Percentiles rank a stretch among this genome's conserved stretches.
These are phyloP conservation scores for Astrothelium subdiscretum DNA, from an alignment of 495 filamentous ascomycete species.

Conservation along the genomic window DNA sequence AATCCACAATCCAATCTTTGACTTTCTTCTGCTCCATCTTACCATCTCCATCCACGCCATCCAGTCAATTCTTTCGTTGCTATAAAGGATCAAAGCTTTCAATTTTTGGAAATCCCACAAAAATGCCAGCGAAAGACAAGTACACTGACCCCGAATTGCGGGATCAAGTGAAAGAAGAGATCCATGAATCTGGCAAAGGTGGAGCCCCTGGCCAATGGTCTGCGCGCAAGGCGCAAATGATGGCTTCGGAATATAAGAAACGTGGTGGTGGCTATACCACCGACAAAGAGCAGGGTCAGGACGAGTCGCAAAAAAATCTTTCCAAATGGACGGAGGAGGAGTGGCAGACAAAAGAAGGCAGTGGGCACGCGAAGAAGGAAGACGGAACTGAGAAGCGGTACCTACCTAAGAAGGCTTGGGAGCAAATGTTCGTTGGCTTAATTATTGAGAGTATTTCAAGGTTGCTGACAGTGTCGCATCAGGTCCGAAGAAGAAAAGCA, in stretches of 20 bases:
- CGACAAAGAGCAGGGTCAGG: constrained; percentile 31
- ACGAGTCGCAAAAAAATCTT: constrained; percentile 33
- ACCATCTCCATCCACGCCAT: too few relatives aligned
- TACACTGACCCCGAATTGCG: constrained; percentile 38
- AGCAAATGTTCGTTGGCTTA: constrained; percentile 24
- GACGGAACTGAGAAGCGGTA: constrained; percentile 38
- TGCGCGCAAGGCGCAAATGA: constrained; percentile 41
- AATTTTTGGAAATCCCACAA: constrained; percentile 1
- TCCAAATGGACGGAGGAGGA: constrained; percentile 37
- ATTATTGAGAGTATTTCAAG: neutral
- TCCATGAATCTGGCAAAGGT: constrained; percentile 37
- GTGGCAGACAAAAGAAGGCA: constrained; percentile 42
- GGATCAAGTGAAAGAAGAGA: constrained; percentile 37
- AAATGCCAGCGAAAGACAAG: constrained; percentile 37
- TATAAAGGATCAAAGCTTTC: too few relatives aligned
- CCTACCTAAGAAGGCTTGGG: constrained; percentile 40
- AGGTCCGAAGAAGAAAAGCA: constrained; percentile 32
- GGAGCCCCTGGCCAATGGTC: constrained; percentile 41
- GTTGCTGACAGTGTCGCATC: neutral
- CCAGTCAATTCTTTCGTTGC: too few relatives aligned
- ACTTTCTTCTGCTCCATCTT: neutral
- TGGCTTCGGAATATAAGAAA: constrained; percentile 40
- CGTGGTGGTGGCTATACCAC: constrained; percentile 40
- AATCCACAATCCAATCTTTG: neutral
- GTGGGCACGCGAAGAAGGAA: constrained; percentile 31